Evolutionary conservation across 2,329 filamentous ascomycete species (phyloP).

Genomic region (Trichoderma sp.): DNA sequence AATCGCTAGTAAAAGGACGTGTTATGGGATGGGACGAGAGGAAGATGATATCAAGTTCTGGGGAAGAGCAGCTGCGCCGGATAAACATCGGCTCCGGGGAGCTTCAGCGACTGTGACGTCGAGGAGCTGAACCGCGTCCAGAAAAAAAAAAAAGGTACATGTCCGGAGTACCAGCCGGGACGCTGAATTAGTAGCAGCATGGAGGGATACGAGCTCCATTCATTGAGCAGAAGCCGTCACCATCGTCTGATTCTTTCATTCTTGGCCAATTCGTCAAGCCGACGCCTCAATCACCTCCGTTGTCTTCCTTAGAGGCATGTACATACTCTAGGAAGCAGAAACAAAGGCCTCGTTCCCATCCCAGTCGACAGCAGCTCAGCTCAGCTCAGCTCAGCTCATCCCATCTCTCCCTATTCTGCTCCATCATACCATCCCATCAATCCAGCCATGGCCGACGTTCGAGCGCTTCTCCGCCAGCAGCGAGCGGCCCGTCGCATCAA

Average conservation of each 20-base stretch:
- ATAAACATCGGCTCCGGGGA: slow-evolving; percentile 29
- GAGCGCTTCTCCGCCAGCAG: slow-evolving; percentile 74
- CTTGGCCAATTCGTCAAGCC: background rate
- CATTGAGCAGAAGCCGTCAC: background rate
- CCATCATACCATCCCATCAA: background rate
- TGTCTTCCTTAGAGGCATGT: background rate
- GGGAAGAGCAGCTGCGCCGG: slow-evolving; percentile 25
- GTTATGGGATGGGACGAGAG: background rate
- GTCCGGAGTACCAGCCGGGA: background rate
- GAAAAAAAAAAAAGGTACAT: background rate
- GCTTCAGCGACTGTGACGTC: slow-evolving; percentile 13
- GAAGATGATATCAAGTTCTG: background rate
- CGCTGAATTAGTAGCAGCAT: background rate
- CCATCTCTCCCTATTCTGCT: background rate
- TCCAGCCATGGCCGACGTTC: slow-evolving; percentile 68
- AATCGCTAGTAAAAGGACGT: background rate
- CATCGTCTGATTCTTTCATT: background rate
- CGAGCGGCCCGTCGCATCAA: slow-evolving; percentile 70
- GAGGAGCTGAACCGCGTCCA: background rate
- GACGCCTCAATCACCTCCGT: background rate
- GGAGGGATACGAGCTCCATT: background rate
- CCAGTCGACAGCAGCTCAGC: background rate
- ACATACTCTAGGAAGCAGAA: background rate
- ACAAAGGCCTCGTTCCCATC: background rate
- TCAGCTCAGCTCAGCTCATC: background rate